Conservation (phyloP, 2,329 filamentous ascomycete genomes). For the Zymoseptoria ardabiliae region DNA sequence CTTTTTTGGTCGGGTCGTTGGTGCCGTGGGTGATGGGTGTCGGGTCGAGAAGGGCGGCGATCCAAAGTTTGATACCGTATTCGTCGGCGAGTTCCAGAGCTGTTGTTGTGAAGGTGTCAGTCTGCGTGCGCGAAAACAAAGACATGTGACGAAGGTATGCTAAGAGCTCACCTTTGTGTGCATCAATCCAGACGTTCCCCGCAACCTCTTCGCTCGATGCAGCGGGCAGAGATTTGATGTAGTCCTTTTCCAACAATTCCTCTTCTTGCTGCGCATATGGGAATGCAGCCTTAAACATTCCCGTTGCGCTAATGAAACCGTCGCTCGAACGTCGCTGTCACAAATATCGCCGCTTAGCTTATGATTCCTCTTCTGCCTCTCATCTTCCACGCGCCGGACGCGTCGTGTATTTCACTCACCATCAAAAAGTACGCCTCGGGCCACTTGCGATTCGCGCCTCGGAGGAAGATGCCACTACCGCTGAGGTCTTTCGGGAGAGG, state of each 20-base stretch:
- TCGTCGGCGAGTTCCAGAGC: slow-evolving; percentile 78
- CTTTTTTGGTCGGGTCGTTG: slow-evolving; percentile 51
- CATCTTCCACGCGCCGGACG: slow-evolving; percentile 3
- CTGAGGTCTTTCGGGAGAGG: slow-evolving; percentile 85
- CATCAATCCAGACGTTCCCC: slow-evolving; percentile 93
- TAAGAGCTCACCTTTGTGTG: slow-evolving; percentile 51
- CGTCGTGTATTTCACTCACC: slow-evolving; percentile 30
- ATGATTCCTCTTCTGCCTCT: slow-evolving; percentile 5
- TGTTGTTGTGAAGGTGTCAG: slow-evolving; percentile 31
- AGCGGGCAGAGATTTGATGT: slow-evolving; percentile 73
- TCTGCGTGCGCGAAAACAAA: background rate
- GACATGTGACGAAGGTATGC: slow-evolving; percentile 7
- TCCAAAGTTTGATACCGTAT: slow-evolving; percentile 80
- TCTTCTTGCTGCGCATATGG: slow-evolving; percentile 61
- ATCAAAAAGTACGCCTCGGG: slow-evolving; percentile 96
- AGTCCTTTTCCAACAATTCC: slow-evolving; percentile 69
- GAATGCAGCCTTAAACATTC: slow-evolving; percentile 89
- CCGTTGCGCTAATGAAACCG: slow-evolving; percentile 76
- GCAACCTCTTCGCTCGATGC: slow-evolving; percentile 89
- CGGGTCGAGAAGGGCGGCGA: slow-evolving; percentile 86
- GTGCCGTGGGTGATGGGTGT: slow-evolving; percentile 63
- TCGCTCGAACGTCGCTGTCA: slow-evolving; percentile 69
- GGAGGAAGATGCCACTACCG: slow-evolving; percentile 84
- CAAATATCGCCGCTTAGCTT: slow-evolving; percentile 1
- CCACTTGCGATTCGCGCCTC: slow-evolving; percentile 50